These are phyloP conservation scores for Phytophthora citricola DNA, from an alignment of 352 stramenopile genomes.

Conservation along the genomic window DNA sequence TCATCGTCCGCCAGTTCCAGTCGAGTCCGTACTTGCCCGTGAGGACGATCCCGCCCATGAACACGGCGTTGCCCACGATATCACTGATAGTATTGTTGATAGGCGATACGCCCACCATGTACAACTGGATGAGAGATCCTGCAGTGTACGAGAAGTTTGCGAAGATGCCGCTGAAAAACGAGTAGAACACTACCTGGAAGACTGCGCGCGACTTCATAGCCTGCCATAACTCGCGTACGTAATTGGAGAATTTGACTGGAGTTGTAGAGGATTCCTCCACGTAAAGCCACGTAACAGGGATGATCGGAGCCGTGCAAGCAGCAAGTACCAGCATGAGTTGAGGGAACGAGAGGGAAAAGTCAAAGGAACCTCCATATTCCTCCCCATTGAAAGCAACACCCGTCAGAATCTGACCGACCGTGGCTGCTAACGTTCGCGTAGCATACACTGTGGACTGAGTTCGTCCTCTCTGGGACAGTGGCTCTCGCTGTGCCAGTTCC, in stretches of 20 bases:
- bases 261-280: not conserved
- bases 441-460: constrained; percentile 46
- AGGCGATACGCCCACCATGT: constrained; percentile 38
- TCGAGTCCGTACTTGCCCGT: constrained; percentile 11
- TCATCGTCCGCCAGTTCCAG: constrained; percentile 10
- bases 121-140: constrained; percentile 32
- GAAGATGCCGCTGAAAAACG: constrained; percentile 51
- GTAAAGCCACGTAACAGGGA: constrained; percentile 1
- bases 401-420: constrained; percentile 36
- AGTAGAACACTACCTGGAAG: constrained; percentile 57
- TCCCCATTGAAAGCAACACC: constrained; percentile 40
- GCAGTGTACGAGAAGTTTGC: constrained; percentile 37
- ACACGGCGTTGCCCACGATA: constrained; percentile 37
- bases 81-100: constrained; percentile 47
- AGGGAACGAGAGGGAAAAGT: constrained; percentile 39
- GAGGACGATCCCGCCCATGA: constrained; percentile 11
- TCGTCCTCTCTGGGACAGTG: constrained; percentile 35
- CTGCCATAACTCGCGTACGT: constrained; percentile 45
- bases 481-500: constrained; percentile 50
- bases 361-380: constrained; percentile 42
- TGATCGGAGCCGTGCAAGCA: not conserved
- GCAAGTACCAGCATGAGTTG: constrained; percentile 41
- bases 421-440: constrained; percentile 37
- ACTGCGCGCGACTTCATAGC: constrained; percentile 35
- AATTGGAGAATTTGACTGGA: constrained; percentile 7